Evolutionary conservation across 1,284 basidiomycete species (phyloP).

Genomic region (Trichosporon ovoides): DNA sequence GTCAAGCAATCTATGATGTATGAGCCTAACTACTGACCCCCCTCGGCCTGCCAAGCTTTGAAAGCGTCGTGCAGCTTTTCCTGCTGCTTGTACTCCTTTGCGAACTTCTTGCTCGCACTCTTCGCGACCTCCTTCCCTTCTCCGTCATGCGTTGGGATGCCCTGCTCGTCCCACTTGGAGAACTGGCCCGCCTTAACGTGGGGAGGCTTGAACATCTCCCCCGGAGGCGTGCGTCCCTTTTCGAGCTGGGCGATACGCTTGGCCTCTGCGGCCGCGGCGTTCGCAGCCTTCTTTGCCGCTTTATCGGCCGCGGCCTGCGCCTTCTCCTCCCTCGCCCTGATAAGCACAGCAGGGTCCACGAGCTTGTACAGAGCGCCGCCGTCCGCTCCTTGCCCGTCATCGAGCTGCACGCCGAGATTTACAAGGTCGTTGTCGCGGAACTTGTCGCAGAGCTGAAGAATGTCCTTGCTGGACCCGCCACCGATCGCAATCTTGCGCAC

Average conservation of each 20-base stretch:
- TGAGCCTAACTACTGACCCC: constrained; percentile 12
- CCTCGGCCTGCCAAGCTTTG: constrained; percentile 32
- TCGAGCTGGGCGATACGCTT: constrained; percentile 74
- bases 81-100: constrained; percentile 73
- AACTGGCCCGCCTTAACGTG: constrained; percentile 65
- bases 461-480: constrained; percentile 66
- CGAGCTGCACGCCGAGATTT: constrained; percentile 87
- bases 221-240: constrained; percentile 70
- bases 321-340: constrained; percentile 84
- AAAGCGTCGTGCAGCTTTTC: constrained; percentile 71
- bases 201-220: constrained; percentile 78
- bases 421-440: constrained; percentile 86
- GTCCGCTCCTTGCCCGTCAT: constrained; percentile 83
- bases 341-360: constrained; percentile 74
- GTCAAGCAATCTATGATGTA: background rate
- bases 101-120: constrained; percentile 69
- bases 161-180: constrained; percentile 73
- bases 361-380: constrained; percentile 94
- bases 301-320: constrained; percentile 70
- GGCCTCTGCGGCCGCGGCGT: constrained; percentile 64
- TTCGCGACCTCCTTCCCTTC: constrained; percentile 83
- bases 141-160: constrained; percentile 75
- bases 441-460: constrained; percentile 72
- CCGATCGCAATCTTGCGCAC: constrained; percentile 77
- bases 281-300: constrained; percentile 71